Conservation (phyloP, 768 basidiomycete species). For the Boletus coccyginus region DNA sequence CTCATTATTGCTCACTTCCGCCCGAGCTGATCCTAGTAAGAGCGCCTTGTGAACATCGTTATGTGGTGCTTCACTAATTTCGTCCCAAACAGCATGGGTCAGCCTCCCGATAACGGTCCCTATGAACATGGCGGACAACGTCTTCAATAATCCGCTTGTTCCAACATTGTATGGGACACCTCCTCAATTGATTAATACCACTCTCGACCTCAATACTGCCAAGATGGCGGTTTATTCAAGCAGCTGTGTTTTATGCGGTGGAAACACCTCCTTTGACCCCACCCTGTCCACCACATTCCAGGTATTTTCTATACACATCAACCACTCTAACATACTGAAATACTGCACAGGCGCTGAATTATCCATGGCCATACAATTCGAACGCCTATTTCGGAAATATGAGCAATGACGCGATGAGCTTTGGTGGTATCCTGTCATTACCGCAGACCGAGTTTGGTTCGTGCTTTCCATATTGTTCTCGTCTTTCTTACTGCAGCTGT, state of each 20-base stretch:
- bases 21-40: conserved; percentile 6
- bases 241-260: conserved; percentile 19
- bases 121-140: conserved; percentile 4
- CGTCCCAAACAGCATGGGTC: conserved; percentile 13
- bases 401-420: conserved; percentile 15
- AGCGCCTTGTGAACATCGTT: neutral
- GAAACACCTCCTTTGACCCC: conserved; percentile 15
- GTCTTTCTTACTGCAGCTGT: neutral
- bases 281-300: conserved; percentile 14
- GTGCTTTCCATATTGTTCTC: neutral
- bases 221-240: conserved; percentile 22
- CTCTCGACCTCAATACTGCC: conserved; percentile 16
- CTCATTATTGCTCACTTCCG: neutral
- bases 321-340: neutral
- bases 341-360: conserved; percentile 3
- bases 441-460: conserved; percentile 14
- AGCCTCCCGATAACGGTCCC: conserved; percentile 15
- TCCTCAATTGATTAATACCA: conserved; percentile 14
- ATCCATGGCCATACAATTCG: conserved; percentile 13
- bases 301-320: neutral
- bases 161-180: conserved; percentile 18
- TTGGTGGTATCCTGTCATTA: conserved; percentile 13
- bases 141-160: conserved; percentile 17
- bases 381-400: conserved; percentile 9
- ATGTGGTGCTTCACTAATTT: neutral